These are phyloP conservation scores for Solanum acaule DNA, from an alignment of 257 asterid species.

Conservation along the genomic window DNA sequence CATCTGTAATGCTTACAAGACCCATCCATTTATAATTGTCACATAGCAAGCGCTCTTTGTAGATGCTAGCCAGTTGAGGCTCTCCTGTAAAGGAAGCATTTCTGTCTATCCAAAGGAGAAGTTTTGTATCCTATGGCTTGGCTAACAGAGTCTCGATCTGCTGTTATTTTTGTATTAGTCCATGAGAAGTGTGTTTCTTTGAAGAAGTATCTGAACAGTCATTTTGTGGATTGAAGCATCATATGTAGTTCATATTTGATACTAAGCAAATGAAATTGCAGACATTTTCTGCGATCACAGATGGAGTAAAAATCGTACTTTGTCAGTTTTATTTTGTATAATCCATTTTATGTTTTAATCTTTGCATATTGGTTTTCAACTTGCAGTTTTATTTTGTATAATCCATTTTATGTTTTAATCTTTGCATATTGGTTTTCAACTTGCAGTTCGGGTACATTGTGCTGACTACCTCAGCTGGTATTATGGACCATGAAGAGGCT, in stretches of 20 bases:
- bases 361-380: too few relatives aligned
- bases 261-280: background rate
- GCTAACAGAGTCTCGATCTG: background rate
- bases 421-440: background rate
- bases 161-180: background rate
- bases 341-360: too few relatives aligned
- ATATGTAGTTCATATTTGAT: background rate
- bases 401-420: background rate
- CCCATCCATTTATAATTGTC: too few relatives aligned
- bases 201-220: background rate
- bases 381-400: background rate
- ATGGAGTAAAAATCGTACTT: too few relatives aligned
- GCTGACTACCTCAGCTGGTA: background rate
- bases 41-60: too few relatives aligned
- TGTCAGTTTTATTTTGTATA: too few relatives aligned
- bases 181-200: background rate
- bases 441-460: background rate
- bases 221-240: background rate
- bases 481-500: background rate
- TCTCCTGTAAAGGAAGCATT: background rate
- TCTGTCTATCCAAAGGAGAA: background rate
- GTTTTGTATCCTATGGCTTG: background rate
- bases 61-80: too few relatives aligned
- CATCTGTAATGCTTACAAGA: too few relatives aligned
- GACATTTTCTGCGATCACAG: background rate